Evolutionary conservation across 139 green algal genomes (phyloP), one percentile per base, ranked within the genome.

Genomic region (Closterium sp.): DNA sequence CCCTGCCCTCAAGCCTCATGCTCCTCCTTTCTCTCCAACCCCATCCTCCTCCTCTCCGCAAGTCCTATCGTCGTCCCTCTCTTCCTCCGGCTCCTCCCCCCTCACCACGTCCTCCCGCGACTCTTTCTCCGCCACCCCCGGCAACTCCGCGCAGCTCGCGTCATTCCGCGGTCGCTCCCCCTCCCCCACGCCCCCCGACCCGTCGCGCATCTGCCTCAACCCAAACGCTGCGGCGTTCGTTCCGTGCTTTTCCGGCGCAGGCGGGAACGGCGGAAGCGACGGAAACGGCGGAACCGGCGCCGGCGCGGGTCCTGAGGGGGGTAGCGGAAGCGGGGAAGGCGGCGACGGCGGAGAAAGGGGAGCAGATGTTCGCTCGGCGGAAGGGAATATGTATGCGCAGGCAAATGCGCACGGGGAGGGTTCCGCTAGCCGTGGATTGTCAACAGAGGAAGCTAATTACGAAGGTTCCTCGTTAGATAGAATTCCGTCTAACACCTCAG

Each of bases 141-240:
- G 62, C 62, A 79, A 79, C 62, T 79, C 17, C 62, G 62, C 62
- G 62, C 62, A 79, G 62, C 62, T 79, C 62, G 62, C 62, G 2
- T 79, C 62, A 13, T 79, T 79, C 62, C 62, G 17, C 62, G 62
- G 62, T 13, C 62, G 62, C 62, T 79, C 62, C 62, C 62, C 62
- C 62, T 79, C 62, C 62, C 62, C 62, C 62, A 79, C 62, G 62
- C 62, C 62, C 62, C 62, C 62, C 0, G 62, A 79, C 62, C 62
- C 62, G 0, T 79, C 62, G 62, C 90, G 90, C 28, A 92, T 92
- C 90, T 90, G 90, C 42, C 92, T 94, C 27, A 94, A 94, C 90
- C 92, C 92, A 22, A 93, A 94, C 31, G 92, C 92, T 17, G 85
- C 89, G 0, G 92, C 94, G 92, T 94, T 94, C 70, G 92, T 94